Evolutionary conservation across 441 rosid species (phyloP).

Genomic region (Daphne laureola): DNA sequence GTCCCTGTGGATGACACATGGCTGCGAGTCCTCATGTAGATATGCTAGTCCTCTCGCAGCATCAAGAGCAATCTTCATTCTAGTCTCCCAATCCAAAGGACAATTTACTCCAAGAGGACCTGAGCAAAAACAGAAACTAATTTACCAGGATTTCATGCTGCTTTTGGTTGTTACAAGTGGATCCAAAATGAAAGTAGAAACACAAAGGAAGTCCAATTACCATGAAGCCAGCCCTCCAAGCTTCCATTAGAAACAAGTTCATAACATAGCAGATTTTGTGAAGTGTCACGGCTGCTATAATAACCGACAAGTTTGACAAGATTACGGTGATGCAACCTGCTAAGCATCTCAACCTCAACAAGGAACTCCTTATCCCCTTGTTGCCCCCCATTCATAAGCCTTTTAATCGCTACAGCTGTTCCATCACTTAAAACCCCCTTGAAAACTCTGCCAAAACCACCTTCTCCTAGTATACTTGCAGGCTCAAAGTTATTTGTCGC

Average conservation of each 20-base stretch:
- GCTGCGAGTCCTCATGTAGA: conserved; percentile 95
- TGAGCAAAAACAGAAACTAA: conserved; percentile 27
- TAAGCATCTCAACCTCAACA: conserved; percentile 98
- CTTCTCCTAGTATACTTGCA: conserved; percentile 86
- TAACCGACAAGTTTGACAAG: conserved; percentile 97
- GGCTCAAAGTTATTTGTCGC: conserved; percentile 85
- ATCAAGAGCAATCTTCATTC: conserved; percentile 98
- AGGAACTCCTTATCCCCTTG: conserved; percentile 92
- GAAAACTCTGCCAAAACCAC: conserved; percentile 94
- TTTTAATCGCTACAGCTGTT: conserved; percentile 92
- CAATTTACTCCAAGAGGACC: conserved; percentile 88
- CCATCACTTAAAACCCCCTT: conserved; percentile 93
- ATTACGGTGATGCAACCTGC: conserved; percentile 98
- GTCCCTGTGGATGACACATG: conserved; percentile 93
- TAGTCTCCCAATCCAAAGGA: conserved; percentile 89
- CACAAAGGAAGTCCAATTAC: conserved; percentile 25
- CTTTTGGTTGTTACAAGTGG: neutral
- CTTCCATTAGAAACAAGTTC: conserved; percentile 97
- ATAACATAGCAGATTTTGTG: conserved; percentile 84
- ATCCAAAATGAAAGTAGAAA: conserved; percentile 6
- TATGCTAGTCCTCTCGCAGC: conserved; percentile 96
- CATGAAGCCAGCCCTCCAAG: conserved; percentile 94
- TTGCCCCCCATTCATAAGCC: conserved; percentile 80
- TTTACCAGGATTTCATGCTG: neutral
- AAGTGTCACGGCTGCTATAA: conserved; percentile 74